Base-by-base conservation (phyloP, 129 eudicot genomes). In the Mikania micrantha region DNA sequence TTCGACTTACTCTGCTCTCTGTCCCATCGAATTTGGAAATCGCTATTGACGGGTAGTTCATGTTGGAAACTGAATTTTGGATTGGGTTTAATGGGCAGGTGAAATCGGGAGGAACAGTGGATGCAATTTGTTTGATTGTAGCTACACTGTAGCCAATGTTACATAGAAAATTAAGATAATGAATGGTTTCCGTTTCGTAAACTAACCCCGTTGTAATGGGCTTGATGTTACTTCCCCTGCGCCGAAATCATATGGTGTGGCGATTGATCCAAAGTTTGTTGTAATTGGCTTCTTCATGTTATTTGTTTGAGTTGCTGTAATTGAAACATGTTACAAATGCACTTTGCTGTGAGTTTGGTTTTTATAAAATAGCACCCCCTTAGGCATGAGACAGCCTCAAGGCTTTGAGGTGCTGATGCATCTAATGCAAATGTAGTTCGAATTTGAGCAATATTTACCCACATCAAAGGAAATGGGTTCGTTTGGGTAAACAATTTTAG, bases 11-110 rank as follows among this genome's bases (percentile, higher is more conserved):
- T 21, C 38, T 80, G 40, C 72, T 53, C 19, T 48, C 78, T 61
- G 50, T 74, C 12, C 32, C 72, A 9, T 21, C 56, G 39, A 79
- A 64, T 32, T 60, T 71, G 4, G 88, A 71, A 6, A 92, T 60
- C 3, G 91, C 77, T 7, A 92, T 84, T n/a, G 98, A 88, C 16
- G 96, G 96, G 41, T 92, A 92, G 81, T 92, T 92, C 84, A 92
- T 59, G 71, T 85, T 66, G 28, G 95, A 83, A 57, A 84, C 68
- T 16, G 60, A 54, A 12, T 78, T 81, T 4, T 60, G 0, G 21
- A 19, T 74, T 15, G 88, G 66, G 47, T 82, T 72, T 1, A 13
- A 9, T 0, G 89, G 84, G 76, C 98, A 92, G 2, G 95, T 71
- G 74, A 88, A 92, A 4, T 70, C 64, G 3, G 64, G 32, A 8